Evolutionary conservation across 306 rosid genomes (phyloP).

Genomic region (Alnus rubra): DNA sequence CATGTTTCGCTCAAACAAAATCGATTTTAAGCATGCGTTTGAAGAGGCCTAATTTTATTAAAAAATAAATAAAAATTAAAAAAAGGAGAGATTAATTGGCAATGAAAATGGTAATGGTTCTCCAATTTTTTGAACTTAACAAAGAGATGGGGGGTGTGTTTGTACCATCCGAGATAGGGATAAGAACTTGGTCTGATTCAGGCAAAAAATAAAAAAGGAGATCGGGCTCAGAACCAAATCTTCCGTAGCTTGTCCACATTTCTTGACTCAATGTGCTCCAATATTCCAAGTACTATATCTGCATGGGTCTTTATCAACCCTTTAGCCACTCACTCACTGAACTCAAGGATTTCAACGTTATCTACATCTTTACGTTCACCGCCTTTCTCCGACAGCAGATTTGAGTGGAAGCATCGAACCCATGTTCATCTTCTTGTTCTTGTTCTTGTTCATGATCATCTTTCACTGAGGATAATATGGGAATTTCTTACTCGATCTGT

Average conservation of each 20-base stretch:
- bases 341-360: constrained; percentile 22
- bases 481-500: background rate
- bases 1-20: too few relatives aligned
- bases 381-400: constrained; percentile 52
- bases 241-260: constrained; percentile 22
- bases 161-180: constrained; percentile 10
- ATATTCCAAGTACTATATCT: constrained; percentile 3
- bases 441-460: background rate
- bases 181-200: background rate
- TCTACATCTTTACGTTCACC: constrained; percentile 31
- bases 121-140: background rate
- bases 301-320: constrained; percentile 40
- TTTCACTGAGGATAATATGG: constrained; percentile 17
- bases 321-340: constrained; percentile 35
- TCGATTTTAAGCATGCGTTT: too few relatives aligned
- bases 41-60: too few relatives aligned
- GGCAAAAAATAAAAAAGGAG: too few relatives aligned
- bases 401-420: constrained; percentile 31
- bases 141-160: constrained; percentile 15
- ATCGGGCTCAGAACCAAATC: constrained; percentile 9
- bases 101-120: too few relatives aligned
- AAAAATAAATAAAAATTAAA: too few relatives aligned
- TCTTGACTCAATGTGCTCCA: constrained; percentile 17
- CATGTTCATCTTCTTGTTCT: background rate
- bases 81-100: too few relatives aligned